Evolutionary conservation across 202 grass and related monocot species (phyloP), one percentile per base, ranked within the genome.

Genomic region (Panicum hallii): DNA sequence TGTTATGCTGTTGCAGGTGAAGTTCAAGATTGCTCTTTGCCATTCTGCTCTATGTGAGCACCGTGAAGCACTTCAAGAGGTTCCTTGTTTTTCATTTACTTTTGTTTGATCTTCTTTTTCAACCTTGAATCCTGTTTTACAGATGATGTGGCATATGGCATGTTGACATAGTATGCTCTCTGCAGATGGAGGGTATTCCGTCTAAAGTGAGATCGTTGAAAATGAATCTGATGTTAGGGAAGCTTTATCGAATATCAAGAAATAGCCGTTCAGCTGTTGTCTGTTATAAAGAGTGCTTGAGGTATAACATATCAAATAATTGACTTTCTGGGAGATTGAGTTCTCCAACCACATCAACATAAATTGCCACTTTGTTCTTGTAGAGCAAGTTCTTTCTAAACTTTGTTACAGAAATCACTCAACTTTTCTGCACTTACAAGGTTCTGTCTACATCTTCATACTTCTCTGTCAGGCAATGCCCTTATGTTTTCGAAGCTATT

Each of bases 211-310:
- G 96, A 82, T 94, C 72, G 17, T 79, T 99, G 65, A 88, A 89
- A 92, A 99, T 96, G 91, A 99, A 99, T 84, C 86, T 99, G 66
- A 89, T 90, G 57, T 90, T 99, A 85, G 96, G 93, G 49, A 99
- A 91, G 86, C 89, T 95, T 42, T 92, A 95, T 75, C 86, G 96
- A 32, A 91, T 94, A 84, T 92, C 84, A 65, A 95, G 90, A 86
- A 95, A 99, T 82, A 95, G 64, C 22, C 96, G 93, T 65, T 85
- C 86, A 63, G 86, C 93, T 23, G 77, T 79, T 67, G 85, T 91
- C 75, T 99, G 96, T 85, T 99, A 99, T 76, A 99, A 99, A 88
- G 96, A 99, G 79, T 98, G 93, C 75, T 86, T 95, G 87, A 98
- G 95, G 95, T 98, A 75, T 67, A 47, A 20, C 36, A 43, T 55